Conservation (phyloP, 2,329 filamentous ascomycete genomes). For the Diaporthe nobilis region DNA sequence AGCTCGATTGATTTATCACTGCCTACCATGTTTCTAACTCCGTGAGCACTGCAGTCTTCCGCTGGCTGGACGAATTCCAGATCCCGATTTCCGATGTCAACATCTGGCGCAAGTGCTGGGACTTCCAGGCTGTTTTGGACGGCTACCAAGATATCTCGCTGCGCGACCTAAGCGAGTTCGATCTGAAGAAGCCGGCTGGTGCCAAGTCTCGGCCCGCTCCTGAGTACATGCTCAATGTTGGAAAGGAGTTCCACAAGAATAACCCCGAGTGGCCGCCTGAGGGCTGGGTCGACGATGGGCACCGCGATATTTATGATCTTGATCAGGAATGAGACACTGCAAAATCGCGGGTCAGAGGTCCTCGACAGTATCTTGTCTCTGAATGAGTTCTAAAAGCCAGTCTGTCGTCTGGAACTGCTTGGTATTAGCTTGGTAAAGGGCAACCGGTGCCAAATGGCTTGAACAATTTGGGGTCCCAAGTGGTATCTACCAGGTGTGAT, state of each 20-base stretch:
- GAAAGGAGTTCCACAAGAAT: neutral
- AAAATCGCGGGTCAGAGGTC: neutral
- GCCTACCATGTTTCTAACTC: accelerated
- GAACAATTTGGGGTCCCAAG: no score
- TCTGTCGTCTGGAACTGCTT: no score
- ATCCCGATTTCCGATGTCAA: neutral
- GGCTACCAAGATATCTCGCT: neutral
- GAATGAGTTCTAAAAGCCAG: neutral
- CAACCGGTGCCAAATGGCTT: no score
- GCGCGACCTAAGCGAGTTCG: neutral
- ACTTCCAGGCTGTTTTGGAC: neutral
- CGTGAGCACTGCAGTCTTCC: neutral
- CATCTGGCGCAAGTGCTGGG: conserved; percentile 8
- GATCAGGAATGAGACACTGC: neutral
- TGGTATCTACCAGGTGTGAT: no score
- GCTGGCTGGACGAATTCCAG: neutral
- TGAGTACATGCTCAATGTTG: neutral
- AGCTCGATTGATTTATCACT: no score
- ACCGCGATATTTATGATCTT: neutral
- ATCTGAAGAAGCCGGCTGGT: neutral
- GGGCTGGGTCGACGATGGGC: neutral
- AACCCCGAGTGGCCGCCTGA: conserved; percentile 3
- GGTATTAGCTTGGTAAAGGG: no score
- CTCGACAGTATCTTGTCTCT: neutral
- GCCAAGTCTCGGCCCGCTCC: neutral